A percentile compares a stretch with the other conserved stretches of the same genome.
phyloP scores from a whole-genome alignment of 305 asterid genomes.

The Fraxinus dipetala region DNA sequence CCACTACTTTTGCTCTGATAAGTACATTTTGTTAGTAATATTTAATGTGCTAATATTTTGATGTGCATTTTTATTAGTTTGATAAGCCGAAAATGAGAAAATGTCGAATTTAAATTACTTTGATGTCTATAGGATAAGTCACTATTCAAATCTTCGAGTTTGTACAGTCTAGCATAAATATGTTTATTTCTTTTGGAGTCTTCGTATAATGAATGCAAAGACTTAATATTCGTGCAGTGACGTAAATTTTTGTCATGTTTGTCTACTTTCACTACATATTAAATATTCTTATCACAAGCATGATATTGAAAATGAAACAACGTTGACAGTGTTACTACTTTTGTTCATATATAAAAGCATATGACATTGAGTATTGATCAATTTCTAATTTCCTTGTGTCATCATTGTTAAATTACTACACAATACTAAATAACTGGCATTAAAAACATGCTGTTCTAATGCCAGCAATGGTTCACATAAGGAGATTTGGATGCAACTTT shows the following conservation, averaged over 20 bases:
- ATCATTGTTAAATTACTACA: not conserved
- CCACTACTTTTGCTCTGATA: not conserved
- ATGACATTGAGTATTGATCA: not conserved
- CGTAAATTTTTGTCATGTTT: not conserved
- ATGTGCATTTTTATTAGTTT: not conserved
- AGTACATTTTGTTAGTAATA: not conserved
- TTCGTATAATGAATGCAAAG: not conserved
- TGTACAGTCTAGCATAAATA: not conserved
- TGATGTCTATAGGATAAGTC: not conserved
- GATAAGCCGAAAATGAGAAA: not conserved
- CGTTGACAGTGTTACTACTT: not conserved
- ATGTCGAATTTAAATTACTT: not conserved
- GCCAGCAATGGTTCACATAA: not conserved
- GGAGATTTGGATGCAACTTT: not conserved
- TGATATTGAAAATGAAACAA: not conserved
- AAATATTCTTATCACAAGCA: not conserved
- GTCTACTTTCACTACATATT: not conserved
- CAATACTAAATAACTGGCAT: not conserved
- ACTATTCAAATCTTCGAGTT: not conserved
- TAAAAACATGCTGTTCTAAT: not conserved
- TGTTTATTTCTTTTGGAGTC: not conserved
- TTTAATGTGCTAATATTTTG: not conserved
- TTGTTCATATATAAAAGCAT: not conserved
- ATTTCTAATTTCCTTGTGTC: not conserved
- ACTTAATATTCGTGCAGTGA: not conserved